phyloP scores from a whole-genome alignment of 352 stramenopile species.

The Phytophthora pluvialis region DNA sequence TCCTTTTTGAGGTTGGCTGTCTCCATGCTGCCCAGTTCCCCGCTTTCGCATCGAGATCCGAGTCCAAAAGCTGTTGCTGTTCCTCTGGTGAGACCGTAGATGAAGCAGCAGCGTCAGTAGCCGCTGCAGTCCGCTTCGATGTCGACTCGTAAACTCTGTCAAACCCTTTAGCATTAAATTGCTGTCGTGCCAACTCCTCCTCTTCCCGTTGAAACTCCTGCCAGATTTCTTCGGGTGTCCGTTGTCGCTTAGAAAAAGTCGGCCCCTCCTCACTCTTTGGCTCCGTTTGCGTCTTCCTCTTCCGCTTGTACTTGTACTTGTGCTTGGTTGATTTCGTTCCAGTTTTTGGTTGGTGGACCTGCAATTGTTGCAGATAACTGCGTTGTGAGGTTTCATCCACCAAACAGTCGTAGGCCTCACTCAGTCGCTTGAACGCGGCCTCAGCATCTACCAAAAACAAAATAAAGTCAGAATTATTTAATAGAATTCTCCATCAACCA shows the following conservation, averaged over 20 bases:
- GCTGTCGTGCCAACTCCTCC: constrained; percentile 57
- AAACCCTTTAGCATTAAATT: constrained; percentile 74
- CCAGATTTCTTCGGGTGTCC: constrained; percentile 76
- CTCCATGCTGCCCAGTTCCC: constrained; percentile 49
- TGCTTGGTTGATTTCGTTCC: constrained; percentile 7
- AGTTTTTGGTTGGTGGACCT: constrained; percentile 6
- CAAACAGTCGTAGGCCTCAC: constrained; percentile 80
- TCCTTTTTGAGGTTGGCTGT: constrained; percentile 19
- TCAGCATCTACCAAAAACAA: constrained; percentile 54
- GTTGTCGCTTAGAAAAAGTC: constrained; percentile 22
- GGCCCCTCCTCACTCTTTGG: constrained; percentile 1
- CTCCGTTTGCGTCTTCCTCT: constrained; percentile 13
- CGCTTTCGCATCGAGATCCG: constrained; percentile 46
- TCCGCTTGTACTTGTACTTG: constrained; percentile 29
- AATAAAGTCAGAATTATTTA: background rate
- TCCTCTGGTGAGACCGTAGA: constrained; percentile 5
- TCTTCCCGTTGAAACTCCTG: constrained; percentile 72
- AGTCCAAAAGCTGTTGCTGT: constrained; percentile 47
- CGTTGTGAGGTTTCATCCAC: constrained; percentile 50
- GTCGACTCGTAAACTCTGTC: constrained; percentile 53
- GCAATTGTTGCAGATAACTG: constrained; percentile 55
- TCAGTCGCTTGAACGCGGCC: constrained; percentile 81
- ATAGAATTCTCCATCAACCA: background rate
- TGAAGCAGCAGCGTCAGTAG: background rate
- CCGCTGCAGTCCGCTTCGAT: background rate